Base-by-base conservation (phyloP, 1,284 basidiomycete genomes). In the Cutaneotrichosporon sp. region DNA sequence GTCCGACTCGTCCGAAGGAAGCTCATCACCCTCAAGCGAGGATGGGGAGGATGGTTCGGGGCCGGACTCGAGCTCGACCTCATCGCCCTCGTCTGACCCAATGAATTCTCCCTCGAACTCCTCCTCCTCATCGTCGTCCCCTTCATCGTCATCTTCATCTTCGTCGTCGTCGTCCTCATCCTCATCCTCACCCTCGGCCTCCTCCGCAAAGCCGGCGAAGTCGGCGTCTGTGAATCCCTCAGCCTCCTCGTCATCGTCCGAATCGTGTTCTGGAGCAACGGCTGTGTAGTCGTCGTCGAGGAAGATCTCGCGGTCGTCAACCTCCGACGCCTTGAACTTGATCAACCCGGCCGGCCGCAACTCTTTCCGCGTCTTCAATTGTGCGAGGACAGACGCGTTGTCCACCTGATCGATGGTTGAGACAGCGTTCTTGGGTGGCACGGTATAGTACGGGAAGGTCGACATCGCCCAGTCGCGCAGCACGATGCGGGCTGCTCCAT, bases 401-500 rank as follows among this genome's bases (percentile, higher is more conserved):
- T 76, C 69, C 42, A 73, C 72, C 43, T 70, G 66, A 46, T 35
- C 48, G 11, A 57, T 61, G 25, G 59, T 46, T 5, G 61, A 60
- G 52, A 61, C 62, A 26, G 19, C 27, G 33, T 49, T 50, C 0
- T 76, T 66, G 4, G 83, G 80, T 2, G 85, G 83, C 19, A 80
- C 71, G 6, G 87, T 85, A 76, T 87, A 94, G 66, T 88, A 86
- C 14, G 84, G 81, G 65, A 97, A 82, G 59, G 82, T 84, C 47
- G 87, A 88, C 5, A 79, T 80, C 57, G 82, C 85, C 93, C 93
- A 98, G 75, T 97, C 93, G 24, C 88, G 84, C 38, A 97, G 79
- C 35, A 97, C 79, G 49, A 86, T 80, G 22, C 89, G 85, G 9
- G 89, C 87, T 2, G 92, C 88, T 20, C 83, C 84, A 11, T 83